Percentiles rank a stretch among this genome's conserved stretches.
phyloP scores from a whole-genome alignment of 1,139 yeast genomes.

The Meyerozyma sp. region DNA sequence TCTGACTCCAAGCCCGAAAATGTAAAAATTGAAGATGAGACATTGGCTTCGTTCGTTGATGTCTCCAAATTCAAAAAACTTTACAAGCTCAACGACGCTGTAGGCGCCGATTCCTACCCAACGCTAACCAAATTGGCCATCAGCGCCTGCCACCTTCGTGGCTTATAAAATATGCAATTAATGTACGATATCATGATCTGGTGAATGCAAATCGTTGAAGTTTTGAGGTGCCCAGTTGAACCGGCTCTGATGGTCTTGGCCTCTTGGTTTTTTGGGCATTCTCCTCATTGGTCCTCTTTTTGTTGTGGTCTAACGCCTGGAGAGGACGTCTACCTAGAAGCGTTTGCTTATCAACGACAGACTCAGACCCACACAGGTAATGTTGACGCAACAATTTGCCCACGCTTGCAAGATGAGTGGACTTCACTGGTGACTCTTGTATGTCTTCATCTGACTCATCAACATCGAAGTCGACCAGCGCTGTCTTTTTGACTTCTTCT shows the following conservation, averaged over 20 bases:
- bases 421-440: slow-evolving; percentile 40
- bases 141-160: slow-evolving; percentile 35
- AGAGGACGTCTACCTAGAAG: background rate
- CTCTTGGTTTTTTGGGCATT: background rate
- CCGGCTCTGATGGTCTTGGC: background rate
- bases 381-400: slow-evolving; percentile 1
- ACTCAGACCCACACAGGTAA: slow-evolving; percentile 1
- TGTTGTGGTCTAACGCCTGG: background rate
- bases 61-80: slow-evolving; percentile 30
- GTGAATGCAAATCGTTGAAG: slow-evolving; percentile 17
- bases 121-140: slow-evolving; percentile 32
- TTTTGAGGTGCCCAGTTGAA: slow-evolving; percentile 1
- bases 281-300: background rate
- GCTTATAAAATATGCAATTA: slow-evolving; percentile 14
- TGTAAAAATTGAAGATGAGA: slow-evolving; percentile 20
- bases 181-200: slow-evolving; percentile 7
- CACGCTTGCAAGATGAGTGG: slow-evolving; percentile 1
- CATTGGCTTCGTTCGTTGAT: slow-evolving; percentile 19
- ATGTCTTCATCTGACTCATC: slow-evolving; percentile 35
- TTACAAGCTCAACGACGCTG: slow-evolving; percentile 34
- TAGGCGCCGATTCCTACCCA: slow-evolving; percentile 15
- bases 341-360: background rate
- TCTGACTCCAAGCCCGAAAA: slow-evolving; percentile 7
- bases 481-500: background rate
- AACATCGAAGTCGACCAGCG: slow-evolving; percentile 10